Percentiles rank a stretch among this genome's conserved stretches.
phyloP scores from a whole-genome alignment of 2,329 filamentous ascomycete genomes.

The Penicillium sp. region DNA sequence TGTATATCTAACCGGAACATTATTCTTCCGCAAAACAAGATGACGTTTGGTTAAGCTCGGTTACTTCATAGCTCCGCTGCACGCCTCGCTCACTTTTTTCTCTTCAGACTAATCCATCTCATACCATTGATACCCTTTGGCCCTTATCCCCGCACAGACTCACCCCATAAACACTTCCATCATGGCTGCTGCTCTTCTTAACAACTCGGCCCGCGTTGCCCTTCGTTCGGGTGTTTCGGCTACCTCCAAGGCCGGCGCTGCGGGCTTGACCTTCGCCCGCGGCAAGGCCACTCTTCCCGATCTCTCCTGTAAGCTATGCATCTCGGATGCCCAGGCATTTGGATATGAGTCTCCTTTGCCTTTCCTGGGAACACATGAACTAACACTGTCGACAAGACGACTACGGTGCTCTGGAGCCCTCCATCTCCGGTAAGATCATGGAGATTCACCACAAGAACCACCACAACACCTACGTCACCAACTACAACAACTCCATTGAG shows the following conservation, averaged over 20 bases:
- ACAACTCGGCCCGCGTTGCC: constrained; percentile 70
- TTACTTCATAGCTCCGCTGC: constrained; percentile 25
- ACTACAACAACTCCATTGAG: constrained; percentile 77
- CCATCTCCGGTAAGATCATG: constrained; percentile 90
- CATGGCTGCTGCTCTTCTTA: constrained; percentile 80
- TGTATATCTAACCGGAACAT: constrained; percentile 20
- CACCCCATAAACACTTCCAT: constrained; percentile 13
- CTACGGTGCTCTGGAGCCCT: constrained; percentile 88
- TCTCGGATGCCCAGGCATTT: background rate
- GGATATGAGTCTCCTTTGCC: background rate
- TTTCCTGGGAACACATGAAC: background rate
- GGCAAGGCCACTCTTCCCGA: constrained; percentile 93
- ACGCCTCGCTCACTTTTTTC: constrained; percentile 11
- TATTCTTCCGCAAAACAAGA: constrained; percentile 23
- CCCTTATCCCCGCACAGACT: background rate
- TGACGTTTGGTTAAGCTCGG: constrained; percentile 26
- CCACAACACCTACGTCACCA: constrained; percentile 91
- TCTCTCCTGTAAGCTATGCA: constrained; percentile 64
- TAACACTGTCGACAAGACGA: constrained; percentile 64
- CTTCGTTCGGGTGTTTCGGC: constrained; percentile 64
- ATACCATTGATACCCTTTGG: constrained; percentile 9
- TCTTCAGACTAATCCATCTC: constrained; percentile 5
- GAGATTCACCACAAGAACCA: constrained; percentile 93
- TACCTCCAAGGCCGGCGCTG: constrained; percentile 60
- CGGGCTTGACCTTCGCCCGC: constrained; percentile 75